These are phyloP conservation scores for Penicillium cataractarum DNA, from an alignment of 495 filamentous ascomycete genomes.

Conservation along the genomic window DNA sequence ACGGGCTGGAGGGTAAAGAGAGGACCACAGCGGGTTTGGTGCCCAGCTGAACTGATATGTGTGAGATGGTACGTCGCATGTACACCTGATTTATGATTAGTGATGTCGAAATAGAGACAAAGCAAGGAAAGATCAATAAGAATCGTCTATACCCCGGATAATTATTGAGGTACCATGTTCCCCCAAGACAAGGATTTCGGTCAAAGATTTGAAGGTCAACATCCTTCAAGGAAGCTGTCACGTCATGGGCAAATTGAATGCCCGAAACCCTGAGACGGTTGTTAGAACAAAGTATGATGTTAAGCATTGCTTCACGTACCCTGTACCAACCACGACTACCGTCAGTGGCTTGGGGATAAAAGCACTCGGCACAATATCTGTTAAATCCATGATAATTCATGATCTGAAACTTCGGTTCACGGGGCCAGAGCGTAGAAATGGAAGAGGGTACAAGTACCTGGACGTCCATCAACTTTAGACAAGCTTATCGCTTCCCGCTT, in stretches of 20 bases:
- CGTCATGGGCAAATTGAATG: not conserved
- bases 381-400: not conserved
- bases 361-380: not conserved
- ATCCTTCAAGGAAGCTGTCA: not conserved
- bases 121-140: not conserved
- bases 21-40: not conserved
- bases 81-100: not conserved
- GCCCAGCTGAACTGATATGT: constrained; percentile 1
- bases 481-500: not conserved
- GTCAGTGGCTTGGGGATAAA: not conserved
- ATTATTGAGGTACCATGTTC: not conserved
- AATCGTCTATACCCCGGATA: not conserved
- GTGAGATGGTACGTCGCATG: not conserved
- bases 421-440: not conserved
- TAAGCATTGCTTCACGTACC: not conserved
- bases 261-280: not conserved
- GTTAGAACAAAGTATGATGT: not conserved
- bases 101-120: not conserved
- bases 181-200: constrained; percentile 1
- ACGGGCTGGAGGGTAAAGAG: not conserved
- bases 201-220: constrained; percentile 1
- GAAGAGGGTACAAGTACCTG: not conserved
- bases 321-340: not conserved
- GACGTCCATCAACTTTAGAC: not conserved
- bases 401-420: too few species aligned